Conservation (phyloP, 768 basidiomycete genomes). For the Cyathus striatus region DNA sequence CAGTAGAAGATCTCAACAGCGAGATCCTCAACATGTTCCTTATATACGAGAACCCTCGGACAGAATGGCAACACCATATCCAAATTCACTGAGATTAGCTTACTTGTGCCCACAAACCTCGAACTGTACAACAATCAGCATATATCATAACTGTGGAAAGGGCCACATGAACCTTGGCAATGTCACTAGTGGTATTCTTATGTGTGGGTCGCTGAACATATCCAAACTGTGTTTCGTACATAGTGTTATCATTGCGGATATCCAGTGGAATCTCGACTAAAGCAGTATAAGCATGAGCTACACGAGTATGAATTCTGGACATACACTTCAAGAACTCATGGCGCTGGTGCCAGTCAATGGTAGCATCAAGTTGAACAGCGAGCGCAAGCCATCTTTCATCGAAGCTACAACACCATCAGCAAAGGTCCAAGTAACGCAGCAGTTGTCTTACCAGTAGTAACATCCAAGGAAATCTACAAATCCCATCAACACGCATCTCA, state of each 20-base stretch:
- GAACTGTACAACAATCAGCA: slow-evolving; percentile 38
- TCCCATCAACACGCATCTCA: too few relatives aligned
- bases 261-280: slow-evolving; percentile 86
- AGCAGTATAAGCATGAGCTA: background rate
- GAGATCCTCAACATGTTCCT: slow-evolving; percentile 88
- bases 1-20: slow-evolving; percentile 85
- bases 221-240: slow-evolving; percentile 95
- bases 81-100: slow-evolving; percentile 87
- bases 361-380: slow-evolving; percentile 79
- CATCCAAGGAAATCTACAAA: slow-evolving; percentile 80
- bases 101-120: slow-evolving; percentile 98
- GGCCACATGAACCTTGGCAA: slow-evolving; percentile 55
- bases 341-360: slow-evolving; percentile 86
- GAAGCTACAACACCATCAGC: slow-evolving; percentile 53
- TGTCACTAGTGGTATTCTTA: slow-evolving; percentile 90
- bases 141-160: too few relatives aligned
- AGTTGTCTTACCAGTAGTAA: slow-evolving; percentile 60
- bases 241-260: slow-evolving; percentile 79
- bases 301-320: slow-evolving; percentile 12
- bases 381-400: slow-evolving; percentile 59
- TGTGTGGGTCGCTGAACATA: slow-evolving; percentile 86
- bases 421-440: too few relatives aligned
- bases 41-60: slow-evolving; percentile 89
- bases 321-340: slow-evolving; percentile 90
- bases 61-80: slow-evolving; percentile 90